Percentiles rank a stretch among this genome's conserved stretches.
These are phyloP conservation scores for Candida chilensis DNA, from an alignment of 805 yeast genomes.

Conservation along the genomic window DNA sequence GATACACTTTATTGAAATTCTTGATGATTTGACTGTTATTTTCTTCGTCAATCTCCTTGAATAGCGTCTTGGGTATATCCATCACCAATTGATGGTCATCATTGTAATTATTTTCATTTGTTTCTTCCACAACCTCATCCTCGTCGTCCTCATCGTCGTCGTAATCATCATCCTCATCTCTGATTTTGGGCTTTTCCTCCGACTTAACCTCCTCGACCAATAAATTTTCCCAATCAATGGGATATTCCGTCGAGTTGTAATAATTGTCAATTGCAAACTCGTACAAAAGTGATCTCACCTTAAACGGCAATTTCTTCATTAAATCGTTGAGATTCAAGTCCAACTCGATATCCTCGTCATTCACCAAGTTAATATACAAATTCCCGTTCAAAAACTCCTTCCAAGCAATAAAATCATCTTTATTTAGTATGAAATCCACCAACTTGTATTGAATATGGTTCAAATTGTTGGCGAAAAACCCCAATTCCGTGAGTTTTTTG, in stretches of 20 bases:
- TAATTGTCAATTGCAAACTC: constrained; percentile 55
- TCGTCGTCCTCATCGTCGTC: constrained; percentile 13
- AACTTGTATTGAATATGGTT: constrained; percentile 49
- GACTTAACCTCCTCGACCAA: constrained; percentile 3
- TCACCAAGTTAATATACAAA: constrained; percentile 14
- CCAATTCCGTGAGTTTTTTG: no score
- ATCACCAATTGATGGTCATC: constrained; percentile 19
- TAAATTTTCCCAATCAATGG: constrained; percentile 7
- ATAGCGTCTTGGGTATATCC: constrained; percentile 27
- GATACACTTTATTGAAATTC: constrained; percentile 66
- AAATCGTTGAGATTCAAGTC: constrained; percentile 27
- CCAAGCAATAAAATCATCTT: constrained; percentile 29
- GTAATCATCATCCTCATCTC: constrained; percentile 17
- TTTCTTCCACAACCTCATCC: constrained; percentile 7
- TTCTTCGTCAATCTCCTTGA: constrained; percentile 27
- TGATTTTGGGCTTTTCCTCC: constrained; percentile 4
- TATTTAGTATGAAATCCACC: constrained; percentile 32
- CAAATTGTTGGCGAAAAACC: constrained; percentile 37
- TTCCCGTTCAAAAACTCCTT: constrained; percentile 33
- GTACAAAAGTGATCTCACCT: constrained; percentile 60
- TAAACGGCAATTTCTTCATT: constrained; percentile 48
- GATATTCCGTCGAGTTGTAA: constrained; percentile 13
- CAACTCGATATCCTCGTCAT: constrained; percentile 24
- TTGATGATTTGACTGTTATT: constrained; percentile 31
- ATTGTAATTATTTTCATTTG: constrained; percentile 8